phyloP scores from a whole-genome alignment of 1,284 basidiomycete species.

The Marasmius oreades region DNA sequence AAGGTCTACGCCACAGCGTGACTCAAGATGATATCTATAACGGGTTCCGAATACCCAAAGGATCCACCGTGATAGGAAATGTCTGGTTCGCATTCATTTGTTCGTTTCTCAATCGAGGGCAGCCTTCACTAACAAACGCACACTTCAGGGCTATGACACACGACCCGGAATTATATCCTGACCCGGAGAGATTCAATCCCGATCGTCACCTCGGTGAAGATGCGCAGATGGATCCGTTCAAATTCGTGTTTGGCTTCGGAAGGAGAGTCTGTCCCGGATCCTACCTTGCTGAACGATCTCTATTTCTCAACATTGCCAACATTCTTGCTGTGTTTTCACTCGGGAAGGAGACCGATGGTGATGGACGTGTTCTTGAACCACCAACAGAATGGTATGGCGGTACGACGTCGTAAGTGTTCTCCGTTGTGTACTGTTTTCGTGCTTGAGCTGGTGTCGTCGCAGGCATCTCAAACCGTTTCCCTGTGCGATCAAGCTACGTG shows the following conservation, averaged over 20 bases:
- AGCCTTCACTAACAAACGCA: not conserved
- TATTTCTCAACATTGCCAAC: not conserved
- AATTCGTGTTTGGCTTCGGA: conserved; percentile 9
- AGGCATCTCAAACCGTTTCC: too few relatives aligned
- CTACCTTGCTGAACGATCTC: not conserved
- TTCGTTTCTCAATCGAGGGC: too few relatives aligned
- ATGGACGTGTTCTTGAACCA: not conserved
- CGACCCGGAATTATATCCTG: conserved; percentile 7
- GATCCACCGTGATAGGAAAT: conserved; percentile 25
- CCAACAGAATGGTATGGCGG: not conserved
- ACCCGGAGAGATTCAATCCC: conserved; percentile 6
- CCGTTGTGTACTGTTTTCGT: not conserved
- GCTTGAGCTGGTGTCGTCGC: too few relatives aligned
- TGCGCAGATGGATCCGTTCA: conserved; percentile 7
- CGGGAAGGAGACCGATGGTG: not conserved
- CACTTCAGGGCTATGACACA: conserved; percentile 3
- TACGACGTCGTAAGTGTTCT: not conserved
- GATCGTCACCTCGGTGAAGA: conserved; percentile 6
- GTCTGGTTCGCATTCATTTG: conserved; percentile 20
- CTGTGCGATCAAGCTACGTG: too few relatives aligned
- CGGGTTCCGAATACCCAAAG: conserved; percentile 26
- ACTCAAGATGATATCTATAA: conserved; percentile 27
- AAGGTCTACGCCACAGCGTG: conserved; percentile 20
- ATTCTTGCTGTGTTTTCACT: not conserved
- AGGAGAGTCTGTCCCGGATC: conserved; percentile 7